Base-by-base conservation (phyloP, 306 rosid genomes). In the Castanea crenata region DNA sequence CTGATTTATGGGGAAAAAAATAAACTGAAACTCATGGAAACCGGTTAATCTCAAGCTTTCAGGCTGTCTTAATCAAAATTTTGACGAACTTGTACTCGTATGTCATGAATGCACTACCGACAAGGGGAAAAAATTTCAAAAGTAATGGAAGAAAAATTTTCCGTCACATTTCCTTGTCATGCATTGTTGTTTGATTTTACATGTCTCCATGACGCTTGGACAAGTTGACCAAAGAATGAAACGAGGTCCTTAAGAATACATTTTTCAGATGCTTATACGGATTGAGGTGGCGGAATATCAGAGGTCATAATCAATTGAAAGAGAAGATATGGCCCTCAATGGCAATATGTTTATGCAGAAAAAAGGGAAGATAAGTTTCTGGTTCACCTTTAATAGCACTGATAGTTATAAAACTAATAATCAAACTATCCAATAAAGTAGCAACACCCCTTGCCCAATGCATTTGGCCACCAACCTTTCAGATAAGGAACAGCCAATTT, bases 141-240 rank as follows among this genome's bases (percentile, higher is more conserved):
- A 29, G n/a, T 5, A 65, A 15, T 18, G 51, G 49, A 34, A 3
- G 76, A 74, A 34, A 74, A 49, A 3, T 38, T 75, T 21, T 7
- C 16, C 67, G n/a, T 56, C 62, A 67, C 20, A 65, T 21, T 61
- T 34, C 65, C 41, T 72, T 31, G 76, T 51, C 83, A 79, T 55
- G 79, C 61, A 76, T 83, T 83, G 34, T 73, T 56, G 62, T 79
- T 57, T 79, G 61, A 74, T 83, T 52, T 74, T 54, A 68, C 25
- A 10, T 77, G 87, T 81, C 78, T 29, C 78, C 83, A 70, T 74
- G 79, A 70, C 59, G 80, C 79, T 74, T 10, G 85, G 87, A 83
- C 81, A 74, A 77, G 78, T 79, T 86, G 87, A 86, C 77, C 65
- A 61, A 74, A 78, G 75, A 46, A 75, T 27, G 56, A 70, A 55